These are phyloP conservation scores for Mucor racemosus DNA, from an alignment of 371 early-diverging fungal genomes.

Conservation along the genomic window DNA sequence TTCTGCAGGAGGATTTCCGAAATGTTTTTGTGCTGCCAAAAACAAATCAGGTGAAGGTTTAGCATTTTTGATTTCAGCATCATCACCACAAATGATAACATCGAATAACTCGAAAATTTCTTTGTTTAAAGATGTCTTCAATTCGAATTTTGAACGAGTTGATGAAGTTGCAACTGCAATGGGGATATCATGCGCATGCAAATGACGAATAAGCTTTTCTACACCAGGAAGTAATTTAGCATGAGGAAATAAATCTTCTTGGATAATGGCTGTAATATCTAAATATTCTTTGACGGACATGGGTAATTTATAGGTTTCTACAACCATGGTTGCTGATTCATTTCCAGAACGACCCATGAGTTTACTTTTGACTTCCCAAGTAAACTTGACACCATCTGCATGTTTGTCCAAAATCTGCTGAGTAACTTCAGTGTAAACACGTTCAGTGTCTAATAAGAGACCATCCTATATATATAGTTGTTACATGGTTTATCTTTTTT, in stretches of 20 bases:
- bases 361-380: constrained; percentile 80
- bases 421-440: constrained; percentile 87
- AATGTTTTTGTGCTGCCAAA: constrained; percentile 65
- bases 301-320: constrained; percentile 66
- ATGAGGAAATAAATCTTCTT: constrained; percentile 64
- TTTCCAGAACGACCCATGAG: constrained; percentile 79
- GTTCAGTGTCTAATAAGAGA: constrained; percentile 77
- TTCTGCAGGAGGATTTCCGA: constrained; percentile 55
- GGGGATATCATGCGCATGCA: constrained; percentile 77
- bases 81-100: constrained; percentile 85
- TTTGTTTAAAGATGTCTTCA: constrained; percentile 76
- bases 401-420: constrained; percentile 57
- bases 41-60: constrained; percentile 95
- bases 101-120: constrained; percentile 82
- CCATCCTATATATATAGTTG: constrained; percentile 39
- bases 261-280: constrained; percentile 35
- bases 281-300: constrained; percentile 84
- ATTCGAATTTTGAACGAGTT: constrained; percentile 65
- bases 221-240: constrained; percentile 76
- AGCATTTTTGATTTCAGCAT: constrained; percentile 73
- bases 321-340: constrained; percentile 77
- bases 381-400: constrained; percentile 68
- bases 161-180: constrained; percentile 93
- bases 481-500: background rate
- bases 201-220: constrained; percentile 74